phyloP scores from a whole-genome alignment of 352 stramenopile genomes.

The Globisporangium echinulatum region DNA sequence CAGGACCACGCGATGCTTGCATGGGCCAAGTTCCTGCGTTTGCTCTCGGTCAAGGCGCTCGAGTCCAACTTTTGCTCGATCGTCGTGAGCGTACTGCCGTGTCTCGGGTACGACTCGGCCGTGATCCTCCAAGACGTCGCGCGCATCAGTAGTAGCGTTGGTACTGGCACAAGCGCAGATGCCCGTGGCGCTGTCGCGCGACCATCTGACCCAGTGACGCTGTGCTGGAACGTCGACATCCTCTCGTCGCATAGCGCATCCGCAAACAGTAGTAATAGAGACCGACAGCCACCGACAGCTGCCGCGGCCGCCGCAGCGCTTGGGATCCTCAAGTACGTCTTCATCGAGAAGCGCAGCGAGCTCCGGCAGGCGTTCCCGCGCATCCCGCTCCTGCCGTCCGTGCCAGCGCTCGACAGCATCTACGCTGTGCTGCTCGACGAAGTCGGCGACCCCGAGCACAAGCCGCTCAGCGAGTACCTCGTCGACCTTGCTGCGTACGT shows the following conservation, averaged over 20 bases:
- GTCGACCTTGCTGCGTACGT: constrained; percentile 49
- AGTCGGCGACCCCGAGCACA: constrained; percentile 46
- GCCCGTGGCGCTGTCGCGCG: no score
- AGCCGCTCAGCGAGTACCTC: constrained; percentile 45
- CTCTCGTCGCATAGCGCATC: constrained; percentile 11
- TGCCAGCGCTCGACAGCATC: constrained; percentile 62
- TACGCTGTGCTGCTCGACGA: constrained; percentile 47
- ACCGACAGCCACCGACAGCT: not conserved
- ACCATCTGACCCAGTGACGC: constrained; percentile 6
- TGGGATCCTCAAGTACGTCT: constrained; percentile 56
- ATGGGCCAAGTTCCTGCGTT: constrained; percentile 74
- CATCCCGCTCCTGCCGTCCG: constrained; percentile 61
- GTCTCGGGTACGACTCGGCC: constrained; percentile 39
- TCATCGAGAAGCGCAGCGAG: constrained; percentile 58
- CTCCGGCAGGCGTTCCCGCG: constrained; percentile 56
- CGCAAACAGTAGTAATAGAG: not conserved
- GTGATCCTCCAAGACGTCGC: constrained; percentile 31
- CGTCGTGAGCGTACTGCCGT: constrained; percentile 80
- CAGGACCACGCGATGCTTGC: constrained; percentile 56
- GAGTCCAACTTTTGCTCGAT: constrained; percentile 84
- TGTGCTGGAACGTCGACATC: constrained; percentile 36
- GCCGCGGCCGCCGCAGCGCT: constrained; percentile 17
- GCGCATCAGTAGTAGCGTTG: not conserved
- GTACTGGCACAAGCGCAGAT: not conserved
- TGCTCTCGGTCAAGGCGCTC: constrained; percentile 75